These are phyloP conservation scores for Crithidia sp. DNA, from an alignment of 208 protist species.

Conservation along the genomic window DNA sequence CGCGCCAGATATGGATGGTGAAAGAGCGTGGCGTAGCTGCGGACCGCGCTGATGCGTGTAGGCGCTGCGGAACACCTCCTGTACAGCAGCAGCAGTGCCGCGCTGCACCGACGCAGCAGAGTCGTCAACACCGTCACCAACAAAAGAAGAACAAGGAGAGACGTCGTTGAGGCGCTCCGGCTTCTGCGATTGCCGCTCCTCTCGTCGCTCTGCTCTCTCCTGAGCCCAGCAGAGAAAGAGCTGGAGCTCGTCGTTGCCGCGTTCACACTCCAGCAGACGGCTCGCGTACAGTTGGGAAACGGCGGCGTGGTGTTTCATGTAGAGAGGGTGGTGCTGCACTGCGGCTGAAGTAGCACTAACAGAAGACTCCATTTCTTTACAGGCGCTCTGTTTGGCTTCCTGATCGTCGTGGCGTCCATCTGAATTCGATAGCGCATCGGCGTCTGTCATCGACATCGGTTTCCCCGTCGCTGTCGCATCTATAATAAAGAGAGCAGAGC, in stretches of 20 bases:
- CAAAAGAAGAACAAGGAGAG: not conserved
- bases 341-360: no score
- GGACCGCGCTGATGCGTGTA: not conserved
- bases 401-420: no score
- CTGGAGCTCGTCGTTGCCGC: constrained; percentile 23
- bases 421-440: no score
- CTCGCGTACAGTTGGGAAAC: constrained; percentile 20
- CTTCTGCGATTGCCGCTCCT: not conserved
- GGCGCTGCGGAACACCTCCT: not conserved
- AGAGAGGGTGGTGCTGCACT: constrained; percentile 21
- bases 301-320: constrained; percentile 17
- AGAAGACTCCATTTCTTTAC: no score
- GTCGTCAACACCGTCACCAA: not conserved
- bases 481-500: no score
- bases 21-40: not conserved
- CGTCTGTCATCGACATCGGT: no score
- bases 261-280: constrained; percentile 19
- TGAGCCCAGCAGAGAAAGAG: constrained; percentile 36
- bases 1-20: not conserved
- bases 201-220: constrained; percentile 18
- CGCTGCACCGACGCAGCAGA: not conserved
- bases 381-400: no score
- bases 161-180: not conserved
- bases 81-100: not conserved
- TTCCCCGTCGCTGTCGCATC: no score